Conservation (phyloP, 106 monocot species). For the Triglochin maritima region DNA sequence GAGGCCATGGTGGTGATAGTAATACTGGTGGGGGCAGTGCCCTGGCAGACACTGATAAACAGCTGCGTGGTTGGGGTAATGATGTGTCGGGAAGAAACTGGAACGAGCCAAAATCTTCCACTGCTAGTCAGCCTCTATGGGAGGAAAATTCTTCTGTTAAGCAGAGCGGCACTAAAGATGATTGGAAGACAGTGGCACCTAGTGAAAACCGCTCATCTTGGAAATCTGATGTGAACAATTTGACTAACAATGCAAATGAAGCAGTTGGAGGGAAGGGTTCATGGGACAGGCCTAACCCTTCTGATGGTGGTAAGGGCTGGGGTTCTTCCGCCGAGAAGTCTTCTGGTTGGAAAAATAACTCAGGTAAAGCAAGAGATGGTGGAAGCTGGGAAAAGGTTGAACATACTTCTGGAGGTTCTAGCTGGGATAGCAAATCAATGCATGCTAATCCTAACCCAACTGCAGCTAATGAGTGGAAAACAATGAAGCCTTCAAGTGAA, state of each 20-base stretch:
- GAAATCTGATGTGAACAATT: neutral
- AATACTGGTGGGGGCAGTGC: too few relatives aligned
- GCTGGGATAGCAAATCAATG: too few relatives aligned
- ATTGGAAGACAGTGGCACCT: neutral
- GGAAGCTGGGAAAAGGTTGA: neutral
- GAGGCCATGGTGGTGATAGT: neutral
- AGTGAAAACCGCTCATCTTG: neutral
- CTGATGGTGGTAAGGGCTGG: slow-evolving; percentile 5
- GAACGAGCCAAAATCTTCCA: neutral
- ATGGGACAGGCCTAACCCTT: neutral
- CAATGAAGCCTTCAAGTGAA: neutral
- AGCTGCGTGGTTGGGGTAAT: neutral
- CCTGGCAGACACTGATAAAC: neutral
- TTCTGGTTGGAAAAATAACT: neutral
- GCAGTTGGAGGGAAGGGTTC: neutral
- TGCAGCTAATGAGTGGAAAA: too few relatives aligned
- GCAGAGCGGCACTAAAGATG: neutral
- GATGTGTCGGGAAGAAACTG: neutral
- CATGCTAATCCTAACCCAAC: too few relatives aligned
- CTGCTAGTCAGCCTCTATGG: neutral
- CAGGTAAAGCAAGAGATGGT: neutral
- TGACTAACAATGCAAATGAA: neutral
- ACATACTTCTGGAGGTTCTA: too few relatives aligned
- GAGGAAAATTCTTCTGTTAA: neutral
- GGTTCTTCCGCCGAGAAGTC: neutral